Evolutionary conservation across 2,329 filamentous ascomycete species (phyloP).

Genomic region (Hypoxylon sp.): DNA sequence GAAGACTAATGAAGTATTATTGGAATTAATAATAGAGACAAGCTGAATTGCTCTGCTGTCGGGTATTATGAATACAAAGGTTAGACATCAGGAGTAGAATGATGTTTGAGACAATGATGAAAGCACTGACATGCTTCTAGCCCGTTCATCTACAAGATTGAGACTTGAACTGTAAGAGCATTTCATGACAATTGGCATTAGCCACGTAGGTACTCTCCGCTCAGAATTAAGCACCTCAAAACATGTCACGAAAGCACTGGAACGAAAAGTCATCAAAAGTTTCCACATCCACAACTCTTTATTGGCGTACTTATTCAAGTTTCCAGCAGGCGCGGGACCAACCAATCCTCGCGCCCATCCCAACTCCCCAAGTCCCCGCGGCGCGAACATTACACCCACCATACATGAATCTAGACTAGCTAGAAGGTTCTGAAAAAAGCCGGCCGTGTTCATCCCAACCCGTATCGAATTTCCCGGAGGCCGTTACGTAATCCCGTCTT

Average conservation of each 20-base stretch:
- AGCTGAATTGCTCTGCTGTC: neutral
- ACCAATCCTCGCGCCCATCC: slow-evolving; percentile 18
- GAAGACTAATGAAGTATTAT: neutral
- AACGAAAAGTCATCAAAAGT: neutral
- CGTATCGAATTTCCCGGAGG: slow-evolving; percentile 1
- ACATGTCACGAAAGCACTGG: neutral
- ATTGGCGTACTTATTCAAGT: slow-evolving; percentile 34
- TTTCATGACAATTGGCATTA: no score
- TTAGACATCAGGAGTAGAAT: no score
- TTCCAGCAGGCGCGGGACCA: slow-evolving; percentile 20
- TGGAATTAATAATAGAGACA: neutral
- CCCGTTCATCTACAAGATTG: no score
- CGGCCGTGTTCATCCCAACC: neutral
- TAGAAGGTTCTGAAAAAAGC: slow-evolving; percentile 24
- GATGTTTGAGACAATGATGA: no score
- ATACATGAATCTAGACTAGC: slow-evolving; percentile 43
- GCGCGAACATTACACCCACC: slow-evolving; percentile 18
- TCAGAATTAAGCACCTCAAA: neutral
- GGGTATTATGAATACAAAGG: no score
- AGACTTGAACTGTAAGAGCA: neutral
- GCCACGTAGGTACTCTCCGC: no score
- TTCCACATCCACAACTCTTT: slow-evolving; percentile 41
- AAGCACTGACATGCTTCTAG: no score
- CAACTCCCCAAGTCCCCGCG: neutral
- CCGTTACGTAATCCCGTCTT: slow-evolving; percentile 25